phyloP scores from a whole-genome alignment of 1,139 yeast species.

The Tardiomyces blankii region DNA sequence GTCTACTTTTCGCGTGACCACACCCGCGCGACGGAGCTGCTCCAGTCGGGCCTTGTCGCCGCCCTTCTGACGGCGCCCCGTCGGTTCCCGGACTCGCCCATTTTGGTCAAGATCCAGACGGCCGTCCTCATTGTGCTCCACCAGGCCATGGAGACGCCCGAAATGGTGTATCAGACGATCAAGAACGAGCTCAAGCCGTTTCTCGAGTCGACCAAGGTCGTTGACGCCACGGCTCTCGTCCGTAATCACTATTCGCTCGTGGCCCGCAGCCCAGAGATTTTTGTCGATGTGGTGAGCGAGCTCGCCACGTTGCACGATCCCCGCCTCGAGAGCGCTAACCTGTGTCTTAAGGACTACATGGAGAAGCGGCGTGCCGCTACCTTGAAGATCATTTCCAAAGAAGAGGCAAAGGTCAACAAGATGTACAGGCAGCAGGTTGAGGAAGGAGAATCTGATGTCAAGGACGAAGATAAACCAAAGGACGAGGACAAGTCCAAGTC shows the following conservation, averaged over 20 bases:
- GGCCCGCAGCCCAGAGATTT: slow-evolving; percentile 46
- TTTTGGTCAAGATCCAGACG: slow-evolving; percentile 22
- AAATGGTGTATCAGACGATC: slow-evolving; percentile 40
- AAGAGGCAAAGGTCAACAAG: neutral
- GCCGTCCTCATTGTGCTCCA: slow-evolving; percentile 39
- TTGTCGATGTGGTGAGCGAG: slow-evolving; percentile 42
- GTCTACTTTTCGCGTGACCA: slow-evolving; percentile 42
- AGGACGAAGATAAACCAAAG: neutral
- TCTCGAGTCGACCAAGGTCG: slow-evolving; percentile 26
- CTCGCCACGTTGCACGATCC: slow-evolving; percentile 19
- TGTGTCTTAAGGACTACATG: neutral
- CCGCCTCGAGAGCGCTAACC: neutral
- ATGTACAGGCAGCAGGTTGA: neutral
- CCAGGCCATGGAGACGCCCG: slow-evolving; percentile 56
- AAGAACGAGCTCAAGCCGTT: slow-evolving; percentile 22
- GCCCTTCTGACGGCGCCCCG: slow-evolving; percentile 22
- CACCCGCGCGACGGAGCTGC: slow-evolving; percentile 29
- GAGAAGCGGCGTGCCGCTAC: neutral
- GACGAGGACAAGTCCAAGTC: neutral
- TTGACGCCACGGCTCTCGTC: slow-evolving; percentile 23
- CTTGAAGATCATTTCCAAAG: neutral
- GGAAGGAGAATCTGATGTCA: neutral
- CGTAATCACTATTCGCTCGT: slow-evolving; percentile 47
- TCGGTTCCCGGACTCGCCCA: slow-evolving; percentile 16
- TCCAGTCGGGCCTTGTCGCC: slow-evolving; percentile 33